Evolutionary conservation across 805 yeast genomes (phyloP), one percentile per base, ranked within the genome.

Genomic region (Wickerhamomyces chaumierensis): DNA sequence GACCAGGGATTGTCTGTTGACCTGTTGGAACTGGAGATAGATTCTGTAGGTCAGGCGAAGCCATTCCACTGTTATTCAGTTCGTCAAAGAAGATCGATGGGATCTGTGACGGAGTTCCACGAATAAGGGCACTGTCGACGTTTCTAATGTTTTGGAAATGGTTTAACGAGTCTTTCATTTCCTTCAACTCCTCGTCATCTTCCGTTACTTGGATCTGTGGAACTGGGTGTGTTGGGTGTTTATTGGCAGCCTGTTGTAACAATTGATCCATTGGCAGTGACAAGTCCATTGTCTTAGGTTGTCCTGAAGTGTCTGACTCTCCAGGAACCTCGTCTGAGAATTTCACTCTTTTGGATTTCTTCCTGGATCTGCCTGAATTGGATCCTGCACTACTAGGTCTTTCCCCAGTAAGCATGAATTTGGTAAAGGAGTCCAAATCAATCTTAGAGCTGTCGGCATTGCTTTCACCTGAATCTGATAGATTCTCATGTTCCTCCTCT

Each of bases 361-460:
- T 54, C 47, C 58, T 48, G 44, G 53, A 39, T 29, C 12, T 15
- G 6, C 20, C 29, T 27, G 18, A 15, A 14, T 57, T 64, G 29
- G 29, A 25, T 8, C 14, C 12, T 4, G 29, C 12, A 13, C 29
- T 25, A 14, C 14, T 25, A 18, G 85, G 85, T 31, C 83, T 62
- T 46, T 79, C 75, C 2, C 96, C 96, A 0, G 95, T 85, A 48
- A 88, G 61, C 49, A 86, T 67, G 51, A 88, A 77, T 45, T 81
- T 79, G 15, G 95, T 83, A 57, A 88, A 88, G 23, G 86, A 75
- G 56, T 88, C 95, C 47, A 88, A 64, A 53, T 88, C 95, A 18
- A 85, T 68, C 39, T 75, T 75, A 36, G 36, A n/a, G n/a, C 34
- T 29, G 20, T 13, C 34, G 14, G 17, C 17, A 17, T 35, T 39